Evolutionary conservation across 768 basidiomycete genomes (phyloP).

Genomic region (Pisolithus orientalis): DNA sequence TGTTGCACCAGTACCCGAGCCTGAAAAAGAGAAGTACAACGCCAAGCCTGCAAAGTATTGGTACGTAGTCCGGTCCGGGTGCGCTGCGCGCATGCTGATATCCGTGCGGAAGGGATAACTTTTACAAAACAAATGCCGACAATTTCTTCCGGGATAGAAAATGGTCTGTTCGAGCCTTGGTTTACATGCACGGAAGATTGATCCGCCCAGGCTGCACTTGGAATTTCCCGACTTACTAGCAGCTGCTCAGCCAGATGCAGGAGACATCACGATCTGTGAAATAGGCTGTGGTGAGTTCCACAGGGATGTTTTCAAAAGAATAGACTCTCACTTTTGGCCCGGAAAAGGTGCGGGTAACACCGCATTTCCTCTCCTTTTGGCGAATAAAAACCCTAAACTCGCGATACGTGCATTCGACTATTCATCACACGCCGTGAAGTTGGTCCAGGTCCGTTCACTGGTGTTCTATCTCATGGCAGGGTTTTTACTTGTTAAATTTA

Average conservation of each 20-base stretch:
- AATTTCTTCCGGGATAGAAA: conserved; percentile 95
- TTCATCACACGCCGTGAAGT: conserved; percentile 78
- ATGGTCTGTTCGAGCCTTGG: conserved; percentile 43
- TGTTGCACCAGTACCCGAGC: conserved; percentile 61
- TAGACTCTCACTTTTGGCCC: conserved; percentile 2
- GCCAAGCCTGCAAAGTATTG: conserved; percentile 69
- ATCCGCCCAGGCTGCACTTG: conserved; percentile 63
- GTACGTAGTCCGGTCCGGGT: conserved; percentile 34
- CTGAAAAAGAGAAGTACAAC: conserved; percentile 68
- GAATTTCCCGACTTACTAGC: conserved; percentile 88
- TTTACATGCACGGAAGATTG: conserved; percentile 3
- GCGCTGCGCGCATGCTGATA: conserved; percentile 20
- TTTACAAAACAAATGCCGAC: conserved; percentile 77
- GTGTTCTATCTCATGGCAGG: background rate
- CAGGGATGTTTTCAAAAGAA: background rate
- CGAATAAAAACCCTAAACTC: conserved; percentile 77
- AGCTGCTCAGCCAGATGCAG: conserved; percentile 67
- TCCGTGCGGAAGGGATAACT: conserved; percentile 68
- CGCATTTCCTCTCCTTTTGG: conserved; percentile 79
- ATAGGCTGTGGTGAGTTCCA: conserved; percentile 77
- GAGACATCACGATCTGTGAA: conserved; percentile 71
- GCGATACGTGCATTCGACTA: conserved; percentile 84
- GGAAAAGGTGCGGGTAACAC: conserved; percentile 86
- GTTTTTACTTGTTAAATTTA: conserved; percentile 22
- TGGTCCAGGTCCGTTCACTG: conserved; percentile 66